A percentile compares a stretch with the other conserved stretches of the same genome.
Evolutionary conservation across 495 filamentous ascomycete species (phyloP).

Genomic region (Penicillium lagena): DNA sequence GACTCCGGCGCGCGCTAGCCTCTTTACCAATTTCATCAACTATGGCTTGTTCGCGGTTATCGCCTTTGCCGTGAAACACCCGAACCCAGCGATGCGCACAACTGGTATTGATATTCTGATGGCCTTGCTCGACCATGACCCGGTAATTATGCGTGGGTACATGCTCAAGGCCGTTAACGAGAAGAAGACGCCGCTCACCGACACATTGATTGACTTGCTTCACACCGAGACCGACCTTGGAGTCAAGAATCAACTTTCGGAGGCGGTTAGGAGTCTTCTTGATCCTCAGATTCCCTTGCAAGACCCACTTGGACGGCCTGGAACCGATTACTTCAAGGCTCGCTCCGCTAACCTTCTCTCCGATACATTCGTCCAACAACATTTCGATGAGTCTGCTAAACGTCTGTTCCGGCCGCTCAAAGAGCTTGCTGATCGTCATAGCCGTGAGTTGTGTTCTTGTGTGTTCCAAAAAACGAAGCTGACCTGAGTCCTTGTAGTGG

Average conservation of each 20-base stretch:
- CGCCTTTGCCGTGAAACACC: constrained; percentile 80
- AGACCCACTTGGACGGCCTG: constrained; percentile 61
- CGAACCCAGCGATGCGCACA: constrained; percentile 77
- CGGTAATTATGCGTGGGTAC: constrained; percentile 83
- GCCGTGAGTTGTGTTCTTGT: constrained; percentile 36
- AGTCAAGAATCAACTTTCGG: constrained; percentile 91
- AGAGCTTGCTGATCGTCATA: constrained; percentile 63
- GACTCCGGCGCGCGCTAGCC: constrained; percentile 63
- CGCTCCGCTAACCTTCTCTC: constrained; percentile 67
- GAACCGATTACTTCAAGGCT: constrained; percentile 64
- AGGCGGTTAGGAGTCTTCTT: constrained; percentile 89
- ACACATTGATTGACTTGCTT: constrained; percentile 88
- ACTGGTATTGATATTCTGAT: constrained; percentile 93
- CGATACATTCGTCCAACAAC: constrained; percentile 74
- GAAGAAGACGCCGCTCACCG: constrained; percentile 79
- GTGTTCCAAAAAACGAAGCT: constrained; percentile 1
- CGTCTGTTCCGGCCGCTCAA: constrained; percentile 84
- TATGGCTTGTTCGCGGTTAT: constrained; percentile 87
- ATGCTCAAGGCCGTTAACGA: constrained; percentile 89
- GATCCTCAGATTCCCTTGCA: constrained; percentile 64
- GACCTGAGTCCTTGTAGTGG: constrained; percentile 36
- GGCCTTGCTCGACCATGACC: constrained; percentile 92
- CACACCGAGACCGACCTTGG: constrained; percentile 88
- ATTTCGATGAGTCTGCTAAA: constrained; percentile 85
- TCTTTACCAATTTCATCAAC: constrained; percentile 85